Evolutionary conservation across 805 yeast genomes (phyloP), one percentile per base, ranked within the genome.

Genomic region (Komagataella kurtzmanii): DNA sequence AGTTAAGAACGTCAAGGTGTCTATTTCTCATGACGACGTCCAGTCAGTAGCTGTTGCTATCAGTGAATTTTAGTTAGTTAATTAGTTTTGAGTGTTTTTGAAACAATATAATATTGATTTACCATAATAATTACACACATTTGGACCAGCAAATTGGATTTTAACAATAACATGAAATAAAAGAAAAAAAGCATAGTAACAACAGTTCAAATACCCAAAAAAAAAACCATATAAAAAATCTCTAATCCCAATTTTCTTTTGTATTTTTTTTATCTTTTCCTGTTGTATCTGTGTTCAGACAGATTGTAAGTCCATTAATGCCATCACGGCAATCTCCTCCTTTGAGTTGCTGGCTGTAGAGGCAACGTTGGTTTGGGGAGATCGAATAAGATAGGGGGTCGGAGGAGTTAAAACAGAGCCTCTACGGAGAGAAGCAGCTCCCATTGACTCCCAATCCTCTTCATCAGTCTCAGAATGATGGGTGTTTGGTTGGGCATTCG

Each of bases 11-110:
- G 85, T 93, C 56, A 85, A 79, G 63, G 95, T 93, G 54, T 87
- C 96, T 46, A 93, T 93, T 59, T 86, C 97, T 19, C 99, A 93
- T 66, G 96, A 91, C 64, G 99, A 95, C 60, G 77, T 85, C 74
- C 99, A 93, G 76, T 88, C 97, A 46, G 93, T 95, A 56, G 98
- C 99, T 8, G 97, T 93, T 62, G 99, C 99, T 43, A 80, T 91
- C 58, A 74, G 80, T 58, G 79, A 77, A 62, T 77, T 74, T 52
- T 73, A 67, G 58, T 12, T 36, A 49, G 24, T 12, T 19, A 14
- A 44, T 36, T 36, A 24, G 23, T n/a, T 24, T 21, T 30, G 6
- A 45, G 6, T 18, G 24, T 19, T 45, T 45, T 44, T 43, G 43
- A 23, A 48, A 48, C 19, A 23, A 24, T 30, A 36, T 30, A 24